Percentiles rank a stretch among this genome's conserved stretches.
Conservation (phyloP, 2,329 filamentous ascomycete genomes). For the Sclerotinia glacialis region DNA sequence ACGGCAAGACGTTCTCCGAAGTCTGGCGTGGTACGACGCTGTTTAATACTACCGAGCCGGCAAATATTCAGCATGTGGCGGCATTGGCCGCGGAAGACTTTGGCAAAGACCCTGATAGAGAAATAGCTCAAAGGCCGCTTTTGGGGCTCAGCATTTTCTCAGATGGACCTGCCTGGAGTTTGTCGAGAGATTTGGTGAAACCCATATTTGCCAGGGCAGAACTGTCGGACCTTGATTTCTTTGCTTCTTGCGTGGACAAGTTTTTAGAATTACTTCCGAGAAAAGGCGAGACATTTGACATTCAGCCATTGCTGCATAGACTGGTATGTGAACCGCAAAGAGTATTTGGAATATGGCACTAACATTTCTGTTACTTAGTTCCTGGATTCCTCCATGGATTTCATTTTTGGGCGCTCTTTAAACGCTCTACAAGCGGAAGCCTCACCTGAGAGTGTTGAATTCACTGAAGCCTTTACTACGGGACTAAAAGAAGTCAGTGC, state of each 20-base stretch:
- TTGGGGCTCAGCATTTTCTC: slow-evolving; percentile 13
- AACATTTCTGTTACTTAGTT: slow-evolving; percentile 1
- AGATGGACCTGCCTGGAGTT: slow-evolving; percentile 17
- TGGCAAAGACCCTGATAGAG: slow-evolving; percentile 46
- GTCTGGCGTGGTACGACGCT: slow-evolving; percentile 2
- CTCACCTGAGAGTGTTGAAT: slow-evolving; percentile 1
- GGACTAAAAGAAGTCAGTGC: background rate
- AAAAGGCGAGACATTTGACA: slow-evolving; percentile 13
- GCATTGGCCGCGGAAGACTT: slow-evolving; percentile 1
- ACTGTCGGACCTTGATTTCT: slow-evolving; percentile 12
- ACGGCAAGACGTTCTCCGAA: slow-evolving; percentile 19
- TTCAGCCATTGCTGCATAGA: slow-evolving; percentile 16
- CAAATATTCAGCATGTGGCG: slow-evolving; percentile 14
- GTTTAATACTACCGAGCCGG: slow-evolving; percentile 13
- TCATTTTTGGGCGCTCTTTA: slow-evolving; percentile 15
- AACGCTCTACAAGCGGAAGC: slow-evolving; percentile 1
- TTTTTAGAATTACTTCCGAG: slow-evolving; percentile 1
- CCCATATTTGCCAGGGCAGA: slow-evolving; percentile 18
- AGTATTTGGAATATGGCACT: background rate
- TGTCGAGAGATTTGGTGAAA: slow-evolving; percentile 14
- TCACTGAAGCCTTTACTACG: slow-evolving; percentile 4
- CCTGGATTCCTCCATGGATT: slow-evolving; percentile 13
- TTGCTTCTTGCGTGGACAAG: slow-evolving; percentile 9
- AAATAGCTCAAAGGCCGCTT: slow-evolving; percentile 40
- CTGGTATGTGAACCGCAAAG: background rate